Base-by-base conservation (phyloP, 768 basidiomycete genomes). In the Amanita exitialis region DNA sequence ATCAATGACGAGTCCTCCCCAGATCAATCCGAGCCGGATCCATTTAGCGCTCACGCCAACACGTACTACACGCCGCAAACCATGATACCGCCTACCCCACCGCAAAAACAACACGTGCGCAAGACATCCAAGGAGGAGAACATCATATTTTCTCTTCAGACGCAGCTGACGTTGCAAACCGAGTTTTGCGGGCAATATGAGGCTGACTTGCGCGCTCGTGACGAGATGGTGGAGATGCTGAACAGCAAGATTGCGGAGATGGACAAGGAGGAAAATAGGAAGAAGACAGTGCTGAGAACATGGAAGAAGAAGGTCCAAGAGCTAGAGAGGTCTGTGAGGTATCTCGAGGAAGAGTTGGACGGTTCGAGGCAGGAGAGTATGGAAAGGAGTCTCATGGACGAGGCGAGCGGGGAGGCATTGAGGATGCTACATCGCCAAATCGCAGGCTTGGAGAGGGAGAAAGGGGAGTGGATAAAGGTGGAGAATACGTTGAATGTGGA, bases 271-370 rank as follows among this genome's bases (percentile, higher is more conserved):
- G 79, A 77, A n/a, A 68, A 69, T 23, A 79, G 80, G 60, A 77
- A 83, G 47, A 76, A 73, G 60, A 66, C 53, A 13, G 68, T 76
- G 0, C 62, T 86, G 30, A 69, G 75, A 35, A 67, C 67, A 15
- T 88, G 86, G 82, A 85, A 82, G 69, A 86, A 85, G 69, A 86
- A 86, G 56, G 82, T 89, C 3, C 71, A 72, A 48, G 86, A 89
- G 55, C 67, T 91, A 43, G 86, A 90, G 66, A 75, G 71, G 55
- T 70, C 78, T 53, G 82, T 82, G 47, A 74, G 80, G 13, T 67
- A 71, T 51, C 71, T 85, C 27, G 86, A 95, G 69, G 91, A 94
- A 61, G 87, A 94, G 61, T 86, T 94, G 25, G 94, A 97, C 54
- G 73, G 78, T 6, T 86, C 85, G 38, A 74, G 91, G 36, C 82